Conservation (phyloP, 805 yeast species). For the Candida maesae region DNA sequence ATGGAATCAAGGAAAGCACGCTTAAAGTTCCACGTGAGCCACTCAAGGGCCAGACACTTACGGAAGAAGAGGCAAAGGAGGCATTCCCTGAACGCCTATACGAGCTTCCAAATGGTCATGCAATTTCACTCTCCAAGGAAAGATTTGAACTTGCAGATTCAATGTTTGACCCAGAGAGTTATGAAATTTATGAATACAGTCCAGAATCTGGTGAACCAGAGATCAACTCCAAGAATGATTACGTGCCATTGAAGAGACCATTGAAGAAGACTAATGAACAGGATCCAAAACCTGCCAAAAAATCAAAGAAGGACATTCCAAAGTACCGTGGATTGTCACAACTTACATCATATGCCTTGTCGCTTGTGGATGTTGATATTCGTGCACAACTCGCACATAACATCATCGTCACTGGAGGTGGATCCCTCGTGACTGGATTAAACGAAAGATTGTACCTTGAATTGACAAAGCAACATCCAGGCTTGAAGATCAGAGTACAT, state of each 20-base stretch:
- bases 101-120: slow-evolving; percentile 77
- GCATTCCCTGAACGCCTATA: slow-evolving; percentile 42
- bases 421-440: slow-evolving; percentile 75
- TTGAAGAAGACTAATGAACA: slow-evolving; percentile 34
- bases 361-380: slow-evolving; percentile 71
- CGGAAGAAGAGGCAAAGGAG: slow-evolving; percentile 25
- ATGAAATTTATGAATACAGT: slow-evolving; percentile 34
- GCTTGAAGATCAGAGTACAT: slow-evolving; percentile 78
- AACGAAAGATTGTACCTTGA: slow-evolving; percentile 75
- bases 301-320: slow-evolving; percentile 24
- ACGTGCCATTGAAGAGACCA: slow-evolving; percentile 67
- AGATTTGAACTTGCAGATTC: slow-evolving; percentile 66
- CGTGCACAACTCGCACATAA: slow-evolving; percentile 86
- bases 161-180: slow-evolving; percentile 59
- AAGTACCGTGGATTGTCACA: slow-evolving; percentile 51
- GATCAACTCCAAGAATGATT: slow-evolving; percentile 50
- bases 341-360: slow-evolving; percentile 52
- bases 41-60: slow-evolving; percentile 14
- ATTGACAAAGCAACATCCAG: slow-evolving; percentile 67
- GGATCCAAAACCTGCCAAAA: slow-evolving; percentile 27
- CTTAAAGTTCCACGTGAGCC: slow-evolving; percentile 49
- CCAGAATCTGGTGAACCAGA: slow-evolving; percentile 51
- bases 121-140: slow-evolving; percentile 54
- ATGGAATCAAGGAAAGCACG: slow-evolving; percentile 74
- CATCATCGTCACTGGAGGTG: slow-evolving; percentile 82